Conservation (phyloP, 2,329 filamentous ascomycete genomes). For the Dryadomyces quercus-mongolicae region DNA sequence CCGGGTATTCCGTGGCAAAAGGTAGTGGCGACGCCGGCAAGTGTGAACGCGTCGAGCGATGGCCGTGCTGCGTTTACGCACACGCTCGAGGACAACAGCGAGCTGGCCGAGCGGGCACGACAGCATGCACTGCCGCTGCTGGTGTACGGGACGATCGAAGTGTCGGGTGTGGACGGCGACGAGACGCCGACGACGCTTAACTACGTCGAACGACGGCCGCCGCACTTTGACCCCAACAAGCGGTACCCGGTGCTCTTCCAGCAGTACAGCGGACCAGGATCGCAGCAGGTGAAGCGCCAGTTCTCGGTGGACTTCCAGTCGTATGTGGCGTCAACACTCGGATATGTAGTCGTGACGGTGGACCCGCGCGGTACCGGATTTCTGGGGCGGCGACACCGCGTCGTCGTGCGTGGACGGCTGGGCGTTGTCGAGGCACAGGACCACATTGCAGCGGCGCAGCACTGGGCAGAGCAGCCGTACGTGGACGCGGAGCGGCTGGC, state of each 20-base stretch:
- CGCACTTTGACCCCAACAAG: constrained; percentile 73
- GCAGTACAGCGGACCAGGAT: constrained; percentile 90
- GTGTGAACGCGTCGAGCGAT: constrained; percentile 30
- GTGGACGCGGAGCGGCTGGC: constrained; percentile 73
- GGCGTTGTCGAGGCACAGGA: constrained; percentile 78
- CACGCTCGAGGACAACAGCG: constrained; percentile 65
- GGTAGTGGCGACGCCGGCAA: constrained; percentile 62
- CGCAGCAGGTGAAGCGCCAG: constrained; percentile 69
- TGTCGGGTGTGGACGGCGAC: constrained; percentile 34
- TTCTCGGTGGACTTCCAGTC: constrained; percentile 85
- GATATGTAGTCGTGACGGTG: constrained; percentile 89
- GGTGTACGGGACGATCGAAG: constrained; percentile 72
- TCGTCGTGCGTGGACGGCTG: constrained; percentile 70
- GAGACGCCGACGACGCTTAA: constrained; percentile 35
- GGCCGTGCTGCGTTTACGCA: constrained; percentile 42
- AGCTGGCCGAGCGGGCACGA: constrained; percentile 55
- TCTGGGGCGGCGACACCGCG: constrained; percentile 72
- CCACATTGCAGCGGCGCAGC: constrained; percentile 81
- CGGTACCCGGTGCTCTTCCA: constrained; percentile 91
- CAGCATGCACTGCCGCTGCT: constrained; percentile 73
- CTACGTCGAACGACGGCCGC: constrained; percentile 74
- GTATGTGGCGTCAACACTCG: constrained; percentile 72
- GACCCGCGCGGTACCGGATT: constrained; percentile 90
- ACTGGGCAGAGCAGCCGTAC: constrained; percentile 71
- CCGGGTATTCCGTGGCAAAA: constrained; percentile 86